Evolutionary conservation across 371 early-diverging fungal species (phyloP).

Genomic region (Funneliformis caledonium): DNA sequence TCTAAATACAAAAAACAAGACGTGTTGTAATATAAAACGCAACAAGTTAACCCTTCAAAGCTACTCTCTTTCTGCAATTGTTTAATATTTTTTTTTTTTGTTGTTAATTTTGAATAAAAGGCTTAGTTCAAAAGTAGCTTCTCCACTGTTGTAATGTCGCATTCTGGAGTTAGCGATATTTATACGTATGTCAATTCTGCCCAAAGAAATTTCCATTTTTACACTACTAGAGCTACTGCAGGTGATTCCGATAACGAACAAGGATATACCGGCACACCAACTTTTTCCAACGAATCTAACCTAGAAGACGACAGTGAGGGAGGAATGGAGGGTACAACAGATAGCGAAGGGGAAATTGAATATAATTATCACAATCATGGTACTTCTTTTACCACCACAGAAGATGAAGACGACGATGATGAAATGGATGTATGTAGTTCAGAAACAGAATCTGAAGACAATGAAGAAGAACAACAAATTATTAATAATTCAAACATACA

Average conservation of each 20-base stretch:
- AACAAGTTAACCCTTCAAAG: not conserved
- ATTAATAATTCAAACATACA: not conserved
- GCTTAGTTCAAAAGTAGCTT: not conserved
- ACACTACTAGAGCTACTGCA: not conserved
- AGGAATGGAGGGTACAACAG: not conserved
- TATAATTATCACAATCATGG: slow-evolving; percentile 2
- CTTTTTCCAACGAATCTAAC: slow-evolving; percentile 16
- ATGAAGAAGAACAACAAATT: not conserved
- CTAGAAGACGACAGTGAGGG: slow-evolving; percentile 11
- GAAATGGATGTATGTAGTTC: slow-evolving; percentile 28
- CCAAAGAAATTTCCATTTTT: not conserved
- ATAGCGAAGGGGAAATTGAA: slow-evolving; percentile 20
- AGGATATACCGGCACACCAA: not conserved
- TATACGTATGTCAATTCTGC: too few relatives aligned
- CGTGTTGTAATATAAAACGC: not conserved
- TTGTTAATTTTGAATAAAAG: not conserved
- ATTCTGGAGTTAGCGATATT: not conserved
- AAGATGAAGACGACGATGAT: slow-evolving; percentile 20
- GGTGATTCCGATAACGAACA: slow-evolving; percentile 24
- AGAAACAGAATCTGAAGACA: not conserved
- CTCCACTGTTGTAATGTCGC: not conserved
- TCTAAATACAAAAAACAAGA: not conserved
- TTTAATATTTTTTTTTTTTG: not conserved
- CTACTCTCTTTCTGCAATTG: not conserved
- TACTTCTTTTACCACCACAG: not conserved